A percentile compares a stretch with the other conserved stretches of the same genome.
Conservation (phyloP, 257 asterid species). For the Linderniella brevidens region DNA sequence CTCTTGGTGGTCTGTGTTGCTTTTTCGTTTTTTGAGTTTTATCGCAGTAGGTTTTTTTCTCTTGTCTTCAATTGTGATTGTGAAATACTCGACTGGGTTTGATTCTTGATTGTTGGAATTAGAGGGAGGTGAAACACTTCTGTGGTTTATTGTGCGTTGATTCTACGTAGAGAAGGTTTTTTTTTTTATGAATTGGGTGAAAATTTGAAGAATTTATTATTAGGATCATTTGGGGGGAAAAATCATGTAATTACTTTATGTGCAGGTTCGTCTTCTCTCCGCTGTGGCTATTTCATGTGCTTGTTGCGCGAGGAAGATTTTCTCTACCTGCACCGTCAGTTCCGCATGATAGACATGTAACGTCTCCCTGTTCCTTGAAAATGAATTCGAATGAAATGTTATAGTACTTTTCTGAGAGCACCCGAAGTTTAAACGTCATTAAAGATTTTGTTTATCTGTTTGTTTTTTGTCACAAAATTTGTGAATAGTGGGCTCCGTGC, state of each 20-base stretch:
- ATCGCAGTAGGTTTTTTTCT: not conserved
- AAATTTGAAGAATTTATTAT: too few species aligned
- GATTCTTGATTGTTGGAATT: too few species aligned
- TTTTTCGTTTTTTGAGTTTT: not conserved
- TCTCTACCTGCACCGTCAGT: slow-evolving; percentile 95
- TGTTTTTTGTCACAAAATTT: slow-evolving; percentile 8
- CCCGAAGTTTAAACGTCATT: slow-evolving; percentile 3
- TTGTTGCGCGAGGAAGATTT: slow-evolving; percentile 95
- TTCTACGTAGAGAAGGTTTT: too few species aligned
- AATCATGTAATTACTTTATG: slow-evolving; percentile 5
- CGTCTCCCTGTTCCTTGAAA: slow-evolving; percentile 9
- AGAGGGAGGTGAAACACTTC: too few species aligned
- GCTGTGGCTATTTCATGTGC: slow-evolving; percentile 89
- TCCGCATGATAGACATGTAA: slow-evolving; percentile 95
- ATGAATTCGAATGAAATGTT: slow-evolving; percentile 3
- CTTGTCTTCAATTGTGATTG: slow-evolving; percentile 1
- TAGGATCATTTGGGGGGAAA: too few species aligned
- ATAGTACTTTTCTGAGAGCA: too few species aligned
- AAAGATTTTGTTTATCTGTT: slow-evolving; percentile 6
- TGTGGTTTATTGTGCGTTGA: too few species aligned
- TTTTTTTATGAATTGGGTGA: too few species aligned
- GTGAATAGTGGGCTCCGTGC: slow-evolving; percentile 96
- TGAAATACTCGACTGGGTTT: too few species aligned
- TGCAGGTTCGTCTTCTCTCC: slow-evolving; percentile 88
- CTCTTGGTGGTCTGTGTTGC: slow-evolving; percentile 78